Conservation (phyloP, 768 basidiomycete species). For the Strobilomyces dryophilus region DNA sequence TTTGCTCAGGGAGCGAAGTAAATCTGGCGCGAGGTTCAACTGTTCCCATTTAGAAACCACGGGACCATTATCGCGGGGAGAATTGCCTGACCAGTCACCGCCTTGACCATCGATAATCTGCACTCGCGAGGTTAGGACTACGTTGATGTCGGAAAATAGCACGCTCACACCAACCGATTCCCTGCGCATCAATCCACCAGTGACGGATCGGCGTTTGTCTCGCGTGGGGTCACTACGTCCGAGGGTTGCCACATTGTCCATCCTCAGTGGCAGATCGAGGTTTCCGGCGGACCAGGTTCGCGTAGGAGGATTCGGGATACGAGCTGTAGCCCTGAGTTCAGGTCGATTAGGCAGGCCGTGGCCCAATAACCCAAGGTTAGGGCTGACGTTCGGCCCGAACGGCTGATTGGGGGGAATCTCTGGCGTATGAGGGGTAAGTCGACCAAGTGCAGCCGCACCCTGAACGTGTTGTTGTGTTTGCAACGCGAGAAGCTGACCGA, state of each 20-base stretch:
- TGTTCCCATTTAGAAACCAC: conserved; percentile 96
- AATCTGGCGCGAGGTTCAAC: conserved; percentile 76
- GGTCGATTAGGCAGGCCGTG: conserved; percentile 64
- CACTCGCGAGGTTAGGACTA: conserved; percentile 16
- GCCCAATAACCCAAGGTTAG: conserved; percentile 41
- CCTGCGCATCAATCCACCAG: conserved; percentile 57
- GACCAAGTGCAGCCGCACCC: conserved; percentile 33
- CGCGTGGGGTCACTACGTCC: conserved; percentile 40
- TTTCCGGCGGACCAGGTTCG: conserved; percentile 85
- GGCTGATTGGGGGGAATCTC: conserved; percentile 45
- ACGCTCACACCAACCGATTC: conserved; percentile 69
- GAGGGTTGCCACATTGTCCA: conserved; percentile 36
- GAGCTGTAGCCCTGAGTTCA: conserved; percentile 55
- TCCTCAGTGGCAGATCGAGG: conserved; percentile 66
- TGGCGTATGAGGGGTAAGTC: conserved; percentile 32
- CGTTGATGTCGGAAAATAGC: conserved; percentile 2
- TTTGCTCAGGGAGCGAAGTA: conserved; percentile 83
- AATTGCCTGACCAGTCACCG: conserved; percentile 49
- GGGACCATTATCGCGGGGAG: conserved; percentile 71
- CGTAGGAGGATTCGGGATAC: conserved; percentile 66
- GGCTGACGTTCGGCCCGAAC: conserved; percentile 35
- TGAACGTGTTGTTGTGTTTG: conserved; percentile 73
- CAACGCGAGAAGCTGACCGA: conserved; percentile 77
- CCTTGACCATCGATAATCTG: conserved; percentile 56
- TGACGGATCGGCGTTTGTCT: conserved; percentile 76